Evolutionary conservation across 352 stramenopile genomes (phyloP).

Genomic region (Phytophthora foliorum): DNA sequence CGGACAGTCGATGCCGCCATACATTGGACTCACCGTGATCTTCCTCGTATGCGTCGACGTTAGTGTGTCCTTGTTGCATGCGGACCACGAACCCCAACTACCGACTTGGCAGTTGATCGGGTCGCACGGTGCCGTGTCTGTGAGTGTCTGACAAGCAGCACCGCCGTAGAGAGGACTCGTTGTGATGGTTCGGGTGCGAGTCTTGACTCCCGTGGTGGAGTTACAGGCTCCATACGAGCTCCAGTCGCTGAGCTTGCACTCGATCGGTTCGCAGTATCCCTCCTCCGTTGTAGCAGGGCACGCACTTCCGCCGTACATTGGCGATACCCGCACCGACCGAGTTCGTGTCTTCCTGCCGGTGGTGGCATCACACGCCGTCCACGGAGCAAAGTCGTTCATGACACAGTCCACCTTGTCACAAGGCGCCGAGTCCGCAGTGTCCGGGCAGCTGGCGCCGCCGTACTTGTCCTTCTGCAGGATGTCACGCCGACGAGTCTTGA

Average conservation of each 20-base stretch:
- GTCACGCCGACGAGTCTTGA: slow-evolving; percentile 49
- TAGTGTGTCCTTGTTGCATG: slow-evolving; percentile 40
- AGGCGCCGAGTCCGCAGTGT: slow-evolving; percentile 27
- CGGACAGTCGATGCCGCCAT: slow-evolving; percentile 53
- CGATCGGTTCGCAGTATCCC: slow-evolving; percentile 48
- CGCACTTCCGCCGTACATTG: slow-evolving; percentile 52
- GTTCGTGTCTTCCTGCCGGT: slow-evolving; percentile 46
- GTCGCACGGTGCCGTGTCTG: slow-evolving; percentile 47
- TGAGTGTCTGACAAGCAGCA: slow-evolving; percentile 38
- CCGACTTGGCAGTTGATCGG: slow-evolving; percentile 63
- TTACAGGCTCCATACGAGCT: slow-evolving; percentile 49
- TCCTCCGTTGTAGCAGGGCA: slow-evolving; percentile 43
- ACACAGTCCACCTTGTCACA: slow-evolving; percentile 59
- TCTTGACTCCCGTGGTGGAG: slow-evolving; percentile 41
- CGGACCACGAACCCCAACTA: slow-evolving; percentile 38
- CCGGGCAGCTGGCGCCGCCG: slow-evolving; percentile 41
- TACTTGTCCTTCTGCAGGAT: slow-evolving; percentile 48
- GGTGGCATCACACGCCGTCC: slow-evolving; percentile 42
- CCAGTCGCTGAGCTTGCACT: slow-evolving; percentile 59
- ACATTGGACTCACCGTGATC: slow-evolving; percentile 41
- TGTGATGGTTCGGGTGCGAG: slow-evolving; percentile 41
- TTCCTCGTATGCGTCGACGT: slow-evolving; percentile 41
- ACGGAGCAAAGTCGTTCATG: slow-evolving; percentile 39
- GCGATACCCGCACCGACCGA: slow-evolving; percentile 29
- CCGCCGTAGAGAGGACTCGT: slow-evolving; percentile 49